Evolutionary conservation across 2,329 filamentous ascomycete species (phyloP).

Genomic region (Didymella lethalis): DNA sequence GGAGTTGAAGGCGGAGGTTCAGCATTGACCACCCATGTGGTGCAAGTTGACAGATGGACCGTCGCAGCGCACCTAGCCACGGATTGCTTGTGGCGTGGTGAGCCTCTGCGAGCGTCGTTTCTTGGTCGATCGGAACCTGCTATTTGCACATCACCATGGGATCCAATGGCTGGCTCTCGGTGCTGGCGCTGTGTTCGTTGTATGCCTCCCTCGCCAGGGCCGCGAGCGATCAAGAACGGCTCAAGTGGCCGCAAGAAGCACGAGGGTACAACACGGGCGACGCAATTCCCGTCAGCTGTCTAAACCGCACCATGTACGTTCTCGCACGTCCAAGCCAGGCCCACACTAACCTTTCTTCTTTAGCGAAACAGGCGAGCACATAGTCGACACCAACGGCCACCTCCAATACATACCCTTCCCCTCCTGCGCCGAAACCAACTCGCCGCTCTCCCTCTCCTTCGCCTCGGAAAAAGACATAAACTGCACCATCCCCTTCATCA

Average conservation of each 20-base stretch:
- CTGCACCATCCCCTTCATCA: conserved; percentile 80
- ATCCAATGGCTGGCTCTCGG: conserved; percentile 26
- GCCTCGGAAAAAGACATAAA: conserved; percentile 81
- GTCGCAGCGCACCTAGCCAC: conserved; percentile 7
- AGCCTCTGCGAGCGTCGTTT: background rate
- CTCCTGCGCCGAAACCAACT: conserved; percentile 84
- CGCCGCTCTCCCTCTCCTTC: conserved; percentile 85
- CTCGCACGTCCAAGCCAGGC: no score
- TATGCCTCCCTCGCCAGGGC: conserved; percentile 49
- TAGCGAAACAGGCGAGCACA: conserved; percentile 88
- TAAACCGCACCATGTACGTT: conserved; percentile 61
- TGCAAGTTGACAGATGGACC: conserved; percentile 19
- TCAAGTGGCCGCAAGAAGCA: conserved; percentile 45
- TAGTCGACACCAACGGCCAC: conserved; percentile 80
- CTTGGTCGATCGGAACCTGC: background rate
- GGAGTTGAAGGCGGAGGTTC: conserved; percentile 9
- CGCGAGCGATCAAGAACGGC: conserved; percentile 53
- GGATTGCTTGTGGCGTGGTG: conserved; percentile 7
- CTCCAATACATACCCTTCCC: conserved; percentile 93
- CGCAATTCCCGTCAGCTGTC: conserved; percentile 60
- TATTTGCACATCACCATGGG: background rate
- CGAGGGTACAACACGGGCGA: conserved; percentile 59
- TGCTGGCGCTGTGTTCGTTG: conserved; percentile 42
- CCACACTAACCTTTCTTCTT: conserved; percentile 12
- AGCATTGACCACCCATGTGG: background rate